Conservation (phyloP, 345 rosid species). For the Boechera stricta region DNA sequence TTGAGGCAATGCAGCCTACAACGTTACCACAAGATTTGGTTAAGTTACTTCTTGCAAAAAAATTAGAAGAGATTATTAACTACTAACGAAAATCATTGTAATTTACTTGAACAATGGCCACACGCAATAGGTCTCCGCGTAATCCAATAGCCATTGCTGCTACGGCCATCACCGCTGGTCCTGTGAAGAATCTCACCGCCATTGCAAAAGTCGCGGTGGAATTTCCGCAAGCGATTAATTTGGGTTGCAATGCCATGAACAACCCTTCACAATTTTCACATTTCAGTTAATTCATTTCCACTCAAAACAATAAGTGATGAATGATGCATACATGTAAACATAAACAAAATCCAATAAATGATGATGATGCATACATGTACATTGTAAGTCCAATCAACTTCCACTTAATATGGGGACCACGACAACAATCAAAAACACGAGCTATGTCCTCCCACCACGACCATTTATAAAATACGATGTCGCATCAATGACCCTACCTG, state of each 20-base stretch:
- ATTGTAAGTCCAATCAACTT: conserved; percentile 40
- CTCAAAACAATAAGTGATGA: conserved; percentile 8
- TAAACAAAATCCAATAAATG: conserved; percentile 18
- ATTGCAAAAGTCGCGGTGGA: conserved; percentile 73
- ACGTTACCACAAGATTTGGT: background rate
- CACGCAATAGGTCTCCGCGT: conserved; percentile 65
- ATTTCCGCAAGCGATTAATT: conserved; percentile 90
- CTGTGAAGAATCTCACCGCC: conserved; percentile 82
- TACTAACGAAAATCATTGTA: background rate
- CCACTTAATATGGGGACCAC: conserved; percentile 44
- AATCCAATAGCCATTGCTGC: conserved; percentile 84
- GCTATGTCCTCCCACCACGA: conserved; percentile 38
- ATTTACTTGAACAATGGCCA: conserved; percentile 90
- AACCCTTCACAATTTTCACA: conserved; percentile 55
- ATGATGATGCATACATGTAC: conserved; percentile 20
- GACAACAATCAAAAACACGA: conserved; percentile 43
- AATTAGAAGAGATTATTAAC: background rate
- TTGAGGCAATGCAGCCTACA: conserved; percentile 84
- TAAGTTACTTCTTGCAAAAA: background rate
- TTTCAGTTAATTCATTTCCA: background rate
- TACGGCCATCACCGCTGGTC: conserved; percentile 94
- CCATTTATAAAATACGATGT: conserved; percentile 27
- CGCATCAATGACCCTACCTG: conserved; percentile 41
- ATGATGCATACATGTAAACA: conserved; percentile 19
- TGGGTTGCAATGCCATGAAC: conserved; percentile 98